Evolutionary conservation across 768 basidiomycete genomes (phyloP).

Genomic region (Pisolithus marmoratus): DNA sequence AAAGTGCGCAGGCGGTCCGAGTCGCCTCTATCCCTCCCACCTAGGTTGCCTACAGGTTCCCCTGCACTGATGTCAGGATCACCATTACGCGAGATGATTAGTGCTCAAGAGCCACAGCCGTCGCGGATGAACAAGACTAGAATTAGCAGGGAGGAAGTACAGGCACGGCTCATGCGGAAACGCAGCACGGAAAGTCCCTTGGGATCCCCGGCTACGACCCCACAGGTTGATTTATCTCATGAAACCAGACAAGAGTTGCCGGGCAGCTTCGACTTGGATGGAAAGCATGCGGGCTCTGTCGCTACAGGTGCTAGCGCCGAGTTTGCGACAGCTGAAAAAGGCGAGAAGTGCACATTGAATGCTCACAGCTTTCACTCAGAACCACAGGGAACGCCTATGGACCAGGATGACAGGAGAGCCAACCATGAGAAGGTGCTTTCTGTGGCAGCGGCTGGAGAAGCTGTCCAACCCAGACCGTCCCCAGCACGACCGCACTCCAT

Average conservation of each 20-base stretch:
- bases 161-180: conserved; percentile 41
- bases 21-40: conserved; percentile 16
- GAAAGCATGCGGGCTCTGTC: conserved; percentile 34
- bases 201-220: conserved; percentile 11
- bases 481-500: conserved; percentile 8
- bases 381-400: not conserved
- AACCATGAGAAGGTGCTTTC: not conserved
- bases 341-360: conserved; percentile 35
- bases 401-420: not conserved
- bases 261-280: conserved; percentile 13
- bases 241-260: not conserved
- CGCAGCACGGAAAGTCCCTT: conserved; percentile 41
- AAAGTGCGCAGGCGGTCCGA: conserved; percentile 17
- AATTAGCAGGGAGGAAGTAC: conserved; percentile 51
- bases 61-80: conserved; percentile 20
- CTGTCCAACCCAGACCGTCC: conserved; percentile 8
- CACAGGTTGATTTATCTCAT: not conserved
- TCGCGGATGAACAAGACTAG: conserved; percentile 31
- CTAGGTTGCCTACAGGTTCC: conserved; percentile 11
- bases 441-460: not conserved
- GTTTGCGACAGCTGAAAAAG: conserved; percentile 44
- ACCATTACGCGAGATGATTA: conserved; percentile 20
- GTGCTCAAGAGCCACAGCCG: conserved; percentile 14
- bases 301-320: conserved; percentile 38
- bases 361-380: conserved; percentile 2